Evolutionary conservation across 495 filamentous ascomycete species (phyloP), one percentile per base, ranked within the genome.

Genomic region (Penicillium psychrofluorescens): DNA sequence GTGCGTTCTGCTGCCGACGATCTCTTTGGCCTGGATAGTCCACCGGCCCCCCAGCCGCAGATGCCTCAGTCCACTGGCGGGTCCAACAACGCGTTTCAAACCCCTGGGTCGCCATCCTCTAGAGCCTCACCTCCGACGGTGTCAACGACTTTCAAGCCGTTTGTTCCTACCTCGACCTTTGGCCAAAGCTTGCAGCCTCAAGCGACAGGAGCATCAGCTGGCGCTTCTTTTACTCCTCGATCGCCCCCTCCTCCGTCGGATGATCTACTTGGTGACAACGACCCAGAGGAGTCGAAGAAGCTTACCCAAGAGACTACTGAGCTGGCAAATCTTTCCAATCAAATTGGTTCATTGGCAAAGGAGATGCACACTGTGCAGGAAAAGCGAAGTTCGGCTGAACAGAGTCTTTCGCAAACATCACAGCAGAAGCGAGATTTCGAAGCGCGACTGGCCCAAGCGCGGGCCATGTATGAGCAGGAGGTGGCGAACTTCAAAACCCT

Each of bases 281-380:
- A 97, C 46, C 87, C 88, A 4, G 90, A 95, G 59, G 78, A 90
- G 38, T 89, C 80, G 58, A 94, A 85, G 59, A 91, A 84, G 56
- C 66, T 97, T 37, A 90, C 81, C 0, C 81, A 80, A 45, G 92
- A 98, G 62, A 92, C 89, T 5, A 83, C 85, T 1, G 92, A 98
- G 56, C 74, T 97, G n/a, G 92, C 90, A 28, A 98, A 98, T 55
- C 66, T 98, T 43, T 95, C 90, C 6, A 97, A 95, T 61, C 91
- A 97, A 61, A 85, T 98, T 44, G 83, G 88, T 6, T 87, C 82
- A 7, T 65, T 98, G 44, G 81, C 89, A 2, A 92, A 85, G 61
- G 89, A 98, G 70, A 95, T 95, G 77, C 85, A 92, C 60, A 88
- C 88, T 46, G 82, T 95, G 5, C 90, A 94, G 56, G 77, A 70